phyloP scores from a whole-genome alignment of 1,139 yeast species.

The Blastobotrys serpentis region DNA sequence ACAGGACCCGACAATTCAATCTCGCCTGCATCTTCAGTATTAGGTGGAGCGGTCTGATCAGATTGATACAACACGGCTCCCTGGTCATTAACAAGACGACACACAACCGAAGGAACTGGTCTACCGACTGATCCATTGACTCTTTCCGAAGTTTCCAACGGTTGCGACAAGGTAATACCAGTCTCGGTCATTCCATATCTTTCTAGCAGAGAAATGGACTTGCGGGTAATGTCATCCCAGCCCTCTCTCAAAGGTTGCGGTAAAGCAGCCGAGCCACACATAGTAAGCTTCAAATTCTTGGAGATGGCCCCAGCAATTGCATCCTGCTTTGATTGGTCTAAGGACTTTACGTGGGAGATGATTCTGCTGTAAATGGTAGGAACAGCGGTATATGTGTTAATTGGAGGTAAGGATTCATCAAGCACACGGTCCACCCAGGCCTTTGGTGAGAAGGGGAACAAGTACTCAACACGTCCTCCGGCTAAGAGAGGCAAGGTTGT shows the following conservation, averaged over 20 bases:
- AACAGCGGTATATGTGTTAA: conserved; percentile 41
- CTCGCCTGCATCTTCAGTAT: conserved; percentile 32
- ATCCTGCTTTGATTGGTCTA: conserved; percentile 14
- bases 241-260: conserved; percentile 38
- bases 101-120: conserved; percentile 38
- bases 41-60: conserved; percentile 22
- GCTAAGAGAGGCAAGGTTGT: conserved; percentile 37
- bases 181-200: conserved; percentile 43
- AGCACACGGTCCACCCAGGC: conserved; percentile 31
- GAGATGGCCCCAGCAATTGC: conserved; percentile 23
- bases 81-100: conserved; percentile 36
- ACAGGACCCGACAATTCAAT: conserved; percentile 38
- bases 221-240: conserved; percentile 37
- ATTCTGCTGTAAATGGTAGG: conserved; percentile 41
- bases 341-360: conserved; percentile 28
- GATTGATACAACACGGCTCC: conserved; percentile 27
- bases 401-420: conserved; percentile 30
- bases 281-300: conserved; percentile 31
- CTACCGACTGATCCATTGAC: conserved; percentile 39
- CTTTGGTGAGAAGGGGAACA: conserved; percentile 37
- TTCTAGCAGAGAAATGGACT: conserved; percentile 37
- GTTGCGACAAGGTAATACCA: conserved; percentile 41
- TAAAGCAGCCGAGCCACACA: conserved; percentile 43
- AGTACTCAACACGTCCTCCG: conserved; percentile 39
- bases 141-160: conserved; percentile 30